A percentile compares a stretch with the other conserved stretches of the same genome.
Conservation (phyloP, 371 early-diverging fungal species). For the Mucor mucedo region DNA sequence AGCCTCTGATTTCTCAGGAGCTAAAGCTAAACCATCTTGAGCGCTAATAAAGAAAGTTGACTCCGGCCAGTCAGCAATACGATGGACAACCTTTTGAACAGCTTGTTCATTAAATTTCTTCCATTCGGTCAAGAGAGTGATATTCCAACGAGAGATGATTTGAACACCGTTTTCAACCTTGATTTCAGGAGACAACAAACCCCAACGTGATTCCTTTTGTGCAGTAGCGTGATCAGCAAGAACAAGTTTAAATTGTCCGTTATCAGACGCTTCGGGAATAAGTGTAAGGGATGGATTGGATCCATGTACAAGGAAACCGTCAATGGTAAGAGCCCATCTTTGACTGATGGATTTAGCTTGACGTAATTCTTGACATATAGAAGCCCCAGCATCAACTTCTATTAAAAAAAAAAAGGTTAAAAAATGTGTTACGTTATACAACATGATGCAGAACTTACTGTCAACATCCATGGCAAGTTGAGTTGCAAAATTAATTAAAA, state of each 20-base stretch:
- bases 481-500: constrained; percentile 57
- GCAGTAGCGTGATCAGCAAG: constrained; percentile 18
- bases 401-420: neutral
- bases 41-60: constrained; percentile 41
- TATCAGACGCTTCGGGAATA: constrained; percentile 8
- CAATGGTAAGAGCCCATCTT: constrained; percentile 36
- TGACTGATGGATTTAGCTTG: constrained; percentile 26
- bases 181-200: constrained; percentile 26
- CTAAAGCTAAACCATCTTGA: constrained; percentile 40
- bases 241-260: constrained; percentile 15
- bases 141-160: constrained; percentile 23
- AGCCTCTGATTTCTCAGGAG: constrained; percentile 39
- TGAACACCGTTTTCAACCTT: constrained; percentile 21
- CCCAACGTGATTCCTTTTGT: constrained; percentile 25
- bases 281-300: constrained; percentile 22
- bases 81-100: constrained; percentile 28
- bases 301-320: constrained; percentile 28
- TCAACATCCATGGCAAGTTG: constrained; percentile 47
- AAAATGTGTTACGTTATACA: constrained; percentile 13
- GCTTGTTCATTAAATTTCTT: constrained; percentile 15
- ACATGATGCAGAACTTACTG: constrained; percentile 22
- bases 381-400: constrained; percentile 32
- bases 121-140: constrained; percentile 25
- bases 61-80: constrained; percentile 42
- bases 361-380: constrained; percentile 25